A percentile compares a stretch with the other conserved stretches of the same genome.
Conservation (phyloP, 2,329 filamentous ascomycete species). For the Colletotrichum scovillei region DNA sequence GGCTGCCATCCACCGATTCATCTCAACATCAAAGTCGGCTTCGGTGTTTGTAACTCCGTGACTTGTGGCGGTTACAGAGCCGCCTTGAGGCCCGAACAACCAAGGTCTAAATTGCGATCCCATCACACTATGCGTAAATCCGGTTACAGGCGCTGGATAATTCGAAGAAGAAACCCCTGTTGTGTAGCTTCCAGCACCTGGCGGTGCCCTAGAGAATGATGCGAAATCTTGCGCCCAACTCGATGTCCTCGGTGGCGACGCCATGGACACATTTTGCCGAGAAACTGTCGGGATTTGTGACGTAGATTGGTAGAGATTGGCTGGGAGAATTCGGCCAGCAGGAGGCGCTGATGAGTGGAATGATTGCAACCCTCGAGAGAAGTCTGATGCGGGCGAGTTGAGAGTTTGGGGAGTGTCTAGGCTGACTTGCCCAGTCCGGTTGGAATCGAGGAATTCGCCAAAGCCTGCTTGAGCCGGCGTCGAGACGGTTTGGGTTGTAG, state of each 20-base stretch:
- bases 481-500: not conserved
- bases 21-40: conserved; percentile 53
- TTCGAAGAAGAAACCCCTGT: not conserved
- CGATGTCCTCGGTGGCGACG: not conserved
- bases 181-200: not conserved
- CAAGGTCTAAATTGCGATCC: not conserved
- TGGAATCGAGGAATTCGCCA: conserved; percentile 47
- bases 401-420: not conserved
- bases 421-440: not conserved
- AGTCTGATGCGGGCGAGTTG: not conserved
- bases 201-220: not conserved
- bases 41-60: conserved; percentile 32
- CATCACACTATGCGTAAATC: not conserved
- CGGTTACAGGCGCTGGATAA: not conserved
- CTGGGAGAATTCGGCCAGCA: not conserved
- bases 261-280: not conserved
- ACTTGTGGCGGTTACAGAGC: not conserved
- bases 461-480: conserved; percentile 47
- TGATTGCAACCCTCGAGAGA: not conserved
- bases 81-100: not conserved
- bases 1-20: conserved; percentile 53
- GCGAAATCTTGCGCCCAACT: conserved; percentile 34
- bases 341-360: not conserved
- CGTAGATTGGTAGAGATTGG: not conserved
- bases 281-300: not conserved